Evolutionary conservation across 169 alveolate genomes (phyloP).

Genomic region (Cytauxzoon felis): DNA sequence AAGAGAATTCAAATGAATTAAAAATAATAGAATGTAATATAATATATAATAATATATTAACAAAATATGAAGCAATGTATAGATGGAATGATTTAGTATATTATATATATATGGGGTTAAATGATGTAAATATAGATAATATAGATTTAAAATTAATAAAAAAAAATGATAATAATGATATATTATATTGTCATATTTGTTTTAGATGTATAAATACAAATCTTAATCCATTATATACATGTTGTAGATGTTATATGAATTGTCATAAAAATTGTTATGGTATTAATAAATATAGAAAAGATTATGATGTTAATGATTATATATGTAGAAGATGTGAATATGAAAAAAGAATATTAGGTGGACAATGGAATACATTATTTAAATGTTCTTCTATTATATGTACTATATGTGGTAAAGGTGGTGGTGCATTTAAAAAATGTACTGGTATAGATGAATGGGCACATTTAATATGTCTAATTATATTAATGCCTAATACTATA

Average conservation of each 20-base stretch:
- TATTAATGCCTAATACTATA: slow-evolving; percentile 48
- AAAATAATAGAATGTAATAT: slow-evolving; percentile 15
- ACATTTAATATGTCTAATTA: slow-evolving; percentile 41
- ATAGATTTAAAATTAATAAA: not conserved
- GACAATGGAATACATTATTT: slow-evolving; percentile 68
- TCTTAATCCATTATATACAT: slow-evolving; percentile 65
- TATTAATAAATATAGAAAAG: slow-evolving; percentile 27
- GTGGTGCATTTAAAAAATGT: slow-evolving; percentile 70
- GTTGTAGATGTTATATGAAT: slow-evolving; percentile 64
- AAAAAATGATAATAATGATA: not conserved
- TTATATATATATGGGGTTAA: not conserved
- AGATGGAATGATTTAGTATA: slow-evolving; percentile 22
- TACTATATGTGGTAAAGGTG: slow-evolving; percentile 67
- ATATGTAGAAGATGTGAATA: slow-evolving; percentile 70
- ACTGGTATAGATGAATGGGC: slow-evolving; percentile 57
- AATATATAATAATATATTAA: not conserved
- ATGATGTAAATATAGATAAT: not conserved
- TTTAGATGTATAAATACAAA: slow-evolving; percentile 45
- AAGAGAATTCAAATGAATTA: slow-evolving; percentile 1
- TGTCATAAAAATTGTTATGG: slow-evolving; percentile 72
- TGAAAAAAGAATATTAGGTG: slow-evolving; percentile 66
- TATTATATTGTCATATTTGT: slow-evolving; percentile 61
- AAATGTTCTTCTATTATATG: slow-evolving; percentile 61
- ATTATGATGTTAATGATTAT: slow-evolving; percentile 54
- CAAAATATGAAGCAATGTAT: slow-evolving; percentile 31